Evolutionary conservation across 2,329 filamentous ascomycete species (phyloP), one percentile per base, ranked within the genome.

Genomic region (Botrytis squamosa): DNA sequence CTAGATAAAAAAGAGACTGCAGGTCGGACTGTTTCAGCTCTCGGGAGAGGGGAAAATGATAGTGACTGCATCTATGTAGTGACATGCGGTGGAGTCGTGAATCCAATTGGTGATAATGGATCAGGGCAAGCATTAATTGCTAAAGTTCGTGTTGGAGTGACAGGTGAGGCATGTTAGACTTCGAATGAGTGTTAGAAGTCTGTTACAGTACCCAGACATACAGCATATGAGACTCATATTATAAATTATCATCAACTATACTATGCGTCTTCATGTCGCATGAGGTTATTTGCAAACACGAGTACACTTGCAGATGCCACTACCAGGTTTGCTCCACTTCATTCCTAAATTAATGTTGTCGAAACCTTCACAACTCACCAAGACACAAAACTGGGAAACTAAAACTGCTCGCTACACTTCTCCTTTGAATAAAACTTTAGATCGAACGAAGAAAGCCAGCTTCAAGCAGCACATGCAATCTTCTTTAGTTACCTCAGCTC

Each of bases 61-160:
- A 42, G 16, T 20, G 55, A 49, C 9, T 72, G 40, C 52, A 72
- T 72, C 38, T 68, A 68, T 72, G 63, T 72, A 33, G 57, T 33
- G 44, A 68, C 71, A 22, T 68, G 59, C 46, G 71, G 63, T 18
- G 71, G 71, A 7, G 10, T 72, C 1, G 33, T 60, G n/a, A 68
- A 69, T 20, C 6, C 42, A 12, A 33, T 69, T 18, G 55, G 33
- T n/a, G 55, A 72, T 10, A 38, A 72, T n/a, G 40, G 52, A n/a
- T 42, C 64, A 22, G 52, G 63, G 20, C 40, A 69, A 22, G 63
- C 71, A 22, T 42, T 60, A 29, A 60, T 69, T 69, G 42, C 22
- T 18, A 49, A 49, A 38, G 40, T 72, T 29, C 7, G 65, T 33
- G 40, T 68, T 60, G 63, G 52, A 20, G 63, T 68, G 29, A 42